Percentiles rank a stretch among this genome's conserved stretches.
Conservation (phyloP, 2,329 filamentous ascomycete genomes). For the Pestalotiopsis sp. region DNA sequence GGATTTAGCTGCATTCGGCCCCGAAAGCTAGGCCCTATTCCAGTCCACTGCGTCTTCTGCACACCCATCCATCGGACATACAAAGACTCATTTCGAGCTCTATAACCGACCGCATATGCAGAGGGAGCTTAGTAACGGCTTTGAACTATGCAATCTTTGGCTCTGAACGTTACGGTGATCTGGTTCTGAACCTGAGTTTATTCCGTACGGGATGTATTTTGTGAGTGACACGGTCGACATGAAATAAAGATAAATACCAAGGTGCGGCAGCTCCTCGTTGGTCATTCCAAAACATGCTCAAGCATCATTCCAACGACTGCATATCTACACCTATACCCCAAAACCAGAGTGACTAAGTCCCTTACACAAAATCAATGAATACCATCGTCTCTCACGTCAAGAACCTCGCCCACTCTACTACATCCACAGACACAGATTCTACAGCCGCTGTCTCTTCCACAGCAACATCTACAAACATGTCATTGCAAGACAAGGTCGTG, state of each 20-base stretch:
- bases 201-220: not conserved
- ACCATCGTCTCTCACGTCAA: not conserved
- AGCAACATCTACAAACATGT: slow-evolving; percentile 22
- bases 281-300: not conserved
- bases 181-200: not conserved
- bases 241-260: not conserved
- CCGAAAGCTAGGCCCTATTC: not conserved
- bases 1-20: not conserved
- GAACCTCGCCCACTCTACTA: not conserved
- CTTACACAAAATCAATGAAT: not conserved
- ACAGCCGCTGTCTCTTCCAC: not conserved
- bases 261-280: not conserved
- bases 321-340: not conserved
- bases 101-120: not conserved
- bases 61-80: not conserved
- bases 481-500: slow-evolving; percentile 42
- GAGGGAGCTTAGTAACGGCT: not conserved
- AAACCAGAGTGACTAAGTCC: not conserved
- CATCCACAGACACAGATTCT: not conserved
- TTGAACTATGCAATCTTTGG: not conserved
- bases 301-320: not conserved
- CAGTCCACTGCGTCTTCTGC: not conserved
- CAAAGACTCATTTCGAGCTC: not conserved
- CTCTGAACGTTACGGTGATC: not conserved
- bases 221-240: not conserved